Percentiles rank a stretch among this genome's conserved stretches.
Evolutionary conservation across 805 yeast species (phyloP).

Genomic region (Scheffersomyces lignosus): DNA sequence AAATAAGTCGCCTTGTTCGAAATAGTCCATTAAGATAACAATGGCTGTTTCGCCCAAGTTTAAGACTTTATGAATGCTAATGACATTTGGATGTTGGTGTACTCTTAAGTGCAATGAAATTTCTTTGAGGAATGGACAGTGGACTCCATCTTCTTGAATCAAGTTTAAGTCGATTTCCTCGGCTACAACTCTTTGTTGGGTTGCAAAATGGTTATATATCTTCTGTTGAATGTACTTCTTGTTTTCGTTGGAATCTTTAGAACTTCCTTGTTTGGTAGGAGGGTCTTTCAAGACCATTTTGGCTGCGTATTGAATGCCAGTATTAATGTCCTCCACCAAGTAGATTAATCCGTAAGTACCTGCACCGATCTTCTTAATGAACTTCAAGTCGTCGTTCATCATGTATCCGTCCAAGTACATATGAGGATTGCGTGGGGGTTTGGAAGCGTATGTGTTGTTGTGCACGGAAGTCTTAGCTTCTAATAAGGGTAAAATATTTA

Average conservation of each 20-base stretch:
- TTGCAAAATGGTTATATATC: constrained; percentile 18
- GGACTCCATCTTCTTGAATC: constrained; percentile 24
- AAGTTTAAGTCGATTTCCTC: constrained; percentile 21
- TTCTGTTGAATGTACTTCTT: constrained; percentile 29
- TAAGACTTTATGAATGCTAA: constrained; percentile 71
- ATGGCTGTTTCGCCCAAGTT: constrained; percentile 54
- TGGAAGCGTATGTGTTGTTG: not conserved
- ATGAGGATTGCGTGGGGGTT: constrained; percentile 4
- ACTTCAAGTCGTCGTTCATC: constrained; percentile 34
- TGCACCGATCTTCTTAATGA: constrained; percentile 63
- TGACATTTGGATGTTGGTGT: constrained; percentile 76
- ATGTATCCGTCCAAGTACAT: constrained; percentile 21
- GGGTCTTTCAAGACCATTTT: constrained; percentile 63
- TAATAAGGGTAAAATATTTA: not conserved
- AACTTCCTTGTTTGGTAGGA: constrained; percentile 21
- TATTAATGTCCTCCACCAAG: constrained; percentile 55
- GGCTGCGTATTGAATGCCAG: constrained; percentile 61
- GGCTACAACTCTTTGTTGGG: constrained; percentile 15
- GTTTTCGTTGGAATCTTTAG: constrained; percentile 30
- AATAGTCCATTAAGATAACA: constrained; percentile 84
- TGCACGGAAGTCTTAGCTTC: too few species aligned
- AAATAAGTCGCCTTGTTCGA: constrained; percentile 82
- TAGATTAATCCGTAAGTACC: constrained; percentile 88
- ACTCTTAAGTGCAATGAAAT: constrained; percentile 72
- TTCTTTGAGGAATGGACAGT: constrained; percentile 54